Conservation (phyloP, 352 stramenopile genomes). For the Pythium apleroticum region DNA sequence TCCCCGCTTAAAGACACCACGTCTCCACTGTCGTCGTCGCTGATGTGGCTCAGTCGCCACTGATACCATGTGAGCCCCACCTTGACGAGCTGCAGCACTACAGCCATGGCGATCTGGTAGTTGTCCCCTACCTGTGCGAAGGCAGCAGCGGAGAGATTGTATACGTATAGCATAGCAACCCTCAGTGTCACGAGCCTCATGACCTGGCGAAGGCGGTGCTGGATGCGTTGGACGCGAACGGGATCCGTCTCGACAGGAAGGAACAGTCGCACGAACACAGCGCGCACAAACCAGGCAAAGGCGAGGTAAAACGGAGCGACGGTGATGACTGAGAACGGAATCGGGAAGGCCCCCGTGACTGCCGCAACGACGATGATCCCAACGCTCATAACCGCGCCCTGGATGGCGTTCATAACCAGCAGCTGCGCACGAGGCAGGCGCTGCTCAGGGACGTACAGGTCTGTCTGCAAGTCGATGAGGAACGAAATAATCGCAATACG, state of each 20-base stretch:
- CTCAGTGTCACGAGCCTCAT: neutral
- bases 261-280: neutral
- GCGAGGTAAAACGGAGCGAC: neutral
- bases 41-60: too few relatives aligned
- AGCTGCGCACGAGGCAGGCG: neutral
- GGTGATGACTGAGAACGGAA: neutral
- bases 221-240: neutral
- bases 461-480: neutral
- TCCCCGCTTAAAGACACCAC: too few relatives aligned
- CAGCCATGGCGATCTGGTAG: neutral
- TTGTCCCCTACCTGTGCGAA: neutral
- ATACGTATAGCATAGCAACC: neutral
- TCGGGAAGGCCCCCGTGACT: neutral
- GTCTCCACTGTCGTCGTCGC: too few relatives aligned
- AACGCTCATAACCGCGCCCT: neutral
- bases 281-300: neutral
- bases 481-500: neutral
- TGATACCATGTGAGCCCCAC: neutral
- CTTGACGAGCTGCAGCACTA: neutral
- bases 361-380: neutral
- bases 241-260: neutral
- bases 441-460: neutral
- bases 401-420: neutral
- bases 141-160: neutral
- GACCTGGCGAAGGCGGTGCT: neutral